Evolutionary conservation across 2,329 filamentous ascomycete species (phyloP).

Genomic region (Hansfordia pulvinata): DNA sequence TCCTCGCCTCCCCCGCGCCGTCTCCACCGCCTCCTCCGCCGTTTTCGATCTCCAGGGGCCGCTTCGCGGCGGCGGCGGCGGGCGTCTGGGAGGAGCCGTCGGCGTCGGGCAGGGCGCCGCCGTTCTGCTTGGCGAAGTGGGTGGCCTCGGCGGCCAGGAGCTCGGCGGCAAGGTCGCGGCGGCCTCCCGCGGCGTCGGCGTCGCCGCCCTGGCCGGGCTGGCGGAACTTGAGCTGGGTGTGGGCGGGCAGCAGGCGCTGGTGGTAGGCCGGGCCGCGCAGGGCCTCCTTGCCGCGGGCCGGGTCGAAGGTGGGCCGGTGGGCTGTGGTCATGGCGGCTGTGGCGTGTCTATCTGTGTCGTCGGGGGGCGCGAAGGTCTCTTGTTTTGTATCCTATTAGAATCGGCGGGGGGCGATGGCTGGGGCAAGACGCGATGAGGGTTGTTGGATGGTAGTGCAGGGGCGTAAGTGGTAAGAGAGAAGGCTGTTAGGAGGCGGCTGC

Average conservation of each 20-base stretch:
- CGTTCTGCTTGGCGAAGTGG: conserved; percentile 76
- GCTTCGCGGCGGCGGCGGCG: conserved; percentile 41
- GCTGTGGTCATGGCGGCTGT: conserved; percentile 48
- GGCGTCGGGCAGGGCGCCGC: conserved; percentile 33
- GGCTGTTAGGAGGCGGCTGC: no score
- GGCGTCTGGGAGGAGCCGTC: conserved; percentile 14
- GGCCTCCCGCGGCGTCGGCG: conserved; percentile 50
- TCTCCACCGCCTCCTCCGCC: conserved; percentile 17
- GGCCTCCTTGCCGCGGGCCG: conserved; percentile 88
- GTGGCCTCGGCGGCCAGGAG: conserved; percentile 78
- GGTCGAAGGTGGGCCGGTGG: conserved; percentile 89
- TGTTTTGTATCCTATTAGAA: no score
- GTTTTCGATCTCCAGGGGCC: conserved; percentile 42
- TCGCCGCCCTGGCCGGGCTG: conserved; percentile 83
- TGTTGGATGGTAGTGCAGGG: no score
- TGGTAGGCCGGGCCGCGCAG: conserved; percentile 90
- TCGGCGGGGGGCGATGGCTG: no score
- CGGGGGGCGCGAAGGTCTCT: no score
- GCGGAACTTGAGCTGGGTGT: conserved; percentile 85
- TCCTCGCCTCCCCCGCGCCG: conserved; percentile 42
- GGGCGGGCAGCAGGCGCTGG: conserved; percentile 84
- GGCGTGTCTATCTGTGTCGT: conserved; percentile 1
- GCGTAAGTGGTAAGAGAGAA: no score
- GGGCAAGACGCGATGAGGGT: no score
- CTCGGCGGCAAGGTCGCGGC: conserved; percentile 78